phyloP scores from a whole-genome alignment of 2,329 filamentous ascomycete genomes.

The Paecilomyces formosus region DNA sequence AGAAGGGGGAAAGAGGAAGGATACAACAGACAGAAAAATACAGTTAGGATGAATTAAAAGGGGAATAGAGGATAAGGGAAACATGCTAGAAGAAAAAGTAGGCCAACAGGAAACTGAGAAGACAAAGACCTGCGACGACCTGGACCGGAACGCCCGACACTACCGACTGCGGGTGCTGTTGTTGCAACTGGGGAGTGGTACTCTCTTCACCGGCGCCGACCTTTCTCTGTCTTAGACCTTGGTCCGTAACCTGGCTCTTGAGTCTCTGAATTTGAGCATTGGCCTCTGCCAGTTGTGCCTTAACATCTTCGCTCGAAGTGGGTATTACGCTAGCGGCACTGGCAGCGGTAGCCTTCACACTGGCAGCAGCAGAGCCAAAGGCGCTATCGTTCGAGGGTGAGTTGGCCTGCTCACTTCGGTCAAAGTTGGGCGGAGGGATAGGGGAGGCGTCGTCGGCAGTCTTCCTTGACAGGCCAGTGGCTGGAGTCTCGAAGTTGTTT shows the following conservation, averaged over 20 bases:
- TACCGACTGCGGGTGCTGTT: slow-evolving; percentile 47
- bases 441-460: slow-evolving; percentile 24
- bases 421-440: slow-evolving; percentile 27
- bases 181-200: slow-evolving; percentile 42
- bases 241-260: slow-evolving; percentile 56
- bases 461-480: slow-evolving; percentile 36
- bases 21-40: slow-evolving; percentile 11
- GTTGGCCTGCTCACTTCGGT: slow-evolving; percentile 32
- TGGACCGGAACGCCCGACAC: slow-evolving; percentile 76
- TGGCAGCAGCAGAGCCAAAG: slow-evolving; percentile 29
- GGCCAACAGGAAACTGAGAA: slow-evolving; percentile 85
- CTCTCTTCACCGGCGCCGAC: slow-evolving; percentile 50
- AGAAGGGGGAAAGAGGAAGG: not conserved
- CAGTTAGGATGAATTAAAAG: slow-evolving; percentile 8
- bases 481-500: slow-evolving; percentile 39
- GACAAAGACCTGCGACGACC: slow-evolving; percentile 72
- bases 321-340: slow-evolving; percentile 43
- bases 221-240: slow-evolving; percentile 74
- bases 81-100: slow-evolving; percentile 83
- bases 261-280: slow-evolving; percentile 65
- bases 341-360: slow-evolving; percentile 44
- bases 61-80: slow-evolving; percentile 14
- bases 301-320: slow-evolving; percentile 54
- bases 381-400: slow-evolving; percentile 25
- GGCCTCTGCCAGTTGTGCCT: slow-evolving; percentile 66